Evolutionary conservation across 2,329 filamentous ascomycete species (phyloP).

Genomic region (Graphiopsis chlorocephala): DNA sequence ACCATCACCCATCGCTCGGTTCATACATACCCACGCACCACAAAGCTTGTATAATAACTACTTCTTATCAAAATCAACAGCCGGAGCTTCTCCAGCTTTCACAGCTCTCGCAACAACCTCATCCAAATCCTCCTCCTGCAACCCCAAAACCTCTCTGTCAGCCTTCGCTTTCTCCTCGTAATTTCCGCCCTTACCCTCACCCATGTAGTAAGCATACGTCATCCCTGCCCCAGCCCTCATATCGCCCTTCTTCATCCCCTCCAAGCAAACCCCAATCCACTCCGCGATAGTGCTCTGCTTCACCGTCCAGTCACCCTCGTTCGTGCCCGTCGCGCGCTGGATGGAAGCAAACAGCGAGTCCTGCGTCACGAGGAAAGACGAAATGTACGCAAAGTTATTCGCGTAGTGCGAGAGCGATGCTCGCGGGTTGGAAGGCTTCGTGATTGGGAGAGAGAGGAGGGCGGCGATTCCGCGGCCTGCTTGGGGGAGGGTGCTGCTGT

Average conservation of each 20-base stretch:
- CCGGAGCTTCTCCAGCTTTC: conserved; percentile 9
- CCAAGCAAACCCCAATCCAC: conserved; percentile 49
- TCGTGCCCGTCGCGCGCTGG: conserved; percentile 34
- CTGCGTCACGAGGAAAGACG: conserved; percentile 38
- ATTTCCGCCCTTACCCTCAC: conserved; percentile 23
- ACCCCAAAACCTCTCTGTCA: conserved; percentile 39
- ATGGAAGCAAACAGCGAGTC: conserved; percentile 37
- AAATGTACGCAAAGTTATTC: conserved; percentile 38
- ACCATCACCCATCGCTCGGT: neutral
- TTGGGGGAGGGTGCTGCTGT: conserved; percentile 34
- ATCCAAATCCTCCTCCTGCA: conserved; percentile 40
- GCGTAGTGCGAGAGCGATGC: conserved; percentile 38
- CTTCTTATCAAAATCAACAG: neutral
- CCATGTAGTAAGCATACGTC: conserved; percentile 24
- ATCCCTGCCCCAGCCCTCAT: conserved; percentile 34
- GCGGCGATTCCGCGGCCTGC: conserved; percentile 34
- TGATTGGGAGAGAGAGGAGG: conserved; percentile 34
- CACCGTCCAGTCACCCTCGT: conserved; percentile 38
- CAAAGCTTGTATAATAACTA: neutral
- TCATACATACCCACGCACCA: neutral
- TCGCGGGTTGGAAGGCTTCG: conserved; percentile 14
- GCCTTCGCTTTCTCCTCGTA: conserved; percentile 31
- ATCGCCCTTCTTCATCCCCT: conserved; percentile 44
- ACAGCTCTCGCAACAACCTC: conserved; percentile 34
- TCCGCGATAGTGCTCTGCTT: conserved; percentile 30